These are phyloP conservation scores for Colletotrichum lupini DNA, from an alignment of 2,329 filamentous ascomycete genomes.

Conservation along the genomic window DNA sequence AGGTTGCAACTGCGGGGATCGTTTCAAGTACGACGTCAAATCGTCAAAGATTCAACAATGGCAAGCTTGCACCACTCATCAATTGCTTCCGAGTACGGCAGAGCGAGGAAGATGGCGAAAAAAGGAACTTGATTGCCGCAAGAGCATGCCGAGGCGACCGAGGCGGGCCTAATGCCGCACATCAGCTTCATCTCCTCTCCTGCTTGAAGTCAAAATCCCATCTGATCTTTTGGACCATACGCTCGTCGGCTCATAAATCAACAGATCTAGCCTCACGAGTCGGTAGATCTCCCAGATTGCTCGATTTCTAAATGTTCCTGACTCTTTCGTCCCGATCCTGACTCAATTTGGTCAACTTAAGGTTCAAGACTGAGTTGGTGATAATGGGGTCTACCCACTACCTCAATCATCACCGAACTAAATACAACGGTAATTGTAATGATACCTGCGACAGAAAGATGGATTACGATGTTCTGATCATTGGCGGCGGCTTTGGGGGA, in stretches of 20 bases:
- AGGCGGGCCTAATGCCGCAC: constrained; percentile 2
- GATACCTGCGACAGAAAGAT: background rate
- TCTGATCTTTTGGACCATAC: constrained; percentile 3
- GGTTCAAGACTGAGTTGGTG: constrained; percentile 9
- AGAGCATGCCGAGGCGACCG: background rate
- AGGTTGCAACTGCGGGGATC: background rate
- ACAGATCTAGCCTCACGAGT: background rate
- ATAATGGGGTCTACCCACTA: constrained; percentile 17
- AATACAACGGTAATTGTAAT: background rate
- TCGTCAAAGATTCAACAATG: background rate
- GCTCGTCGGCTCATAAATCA: background rate
- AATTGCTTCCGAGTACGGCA: too few relatives aligned
- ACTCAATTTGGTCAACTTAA: background rate
- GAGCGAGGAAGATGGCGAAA: too few relatives aligned
- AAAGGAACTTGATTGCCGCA: background rate
- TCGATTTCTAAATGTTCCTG: background rate
- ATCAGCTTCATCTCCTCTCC: background rate
- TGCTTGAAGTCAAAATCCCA: background rate
- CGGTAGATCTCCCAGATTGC: background rate
- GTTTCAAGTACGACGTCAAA: background rate
- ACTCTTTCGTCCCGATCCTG: background rate
- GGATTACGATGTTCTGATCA: constrained; percentile 38
- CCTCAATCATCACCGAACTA: background rate
- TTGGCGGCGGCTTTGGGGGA: constrained; percentile 42
- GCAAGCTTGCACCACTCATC: background rate